Base-by-base conservation (phyloP, 1,139 yeast genomes). In the Yamadazyma pseudoaaseri region DNA sequence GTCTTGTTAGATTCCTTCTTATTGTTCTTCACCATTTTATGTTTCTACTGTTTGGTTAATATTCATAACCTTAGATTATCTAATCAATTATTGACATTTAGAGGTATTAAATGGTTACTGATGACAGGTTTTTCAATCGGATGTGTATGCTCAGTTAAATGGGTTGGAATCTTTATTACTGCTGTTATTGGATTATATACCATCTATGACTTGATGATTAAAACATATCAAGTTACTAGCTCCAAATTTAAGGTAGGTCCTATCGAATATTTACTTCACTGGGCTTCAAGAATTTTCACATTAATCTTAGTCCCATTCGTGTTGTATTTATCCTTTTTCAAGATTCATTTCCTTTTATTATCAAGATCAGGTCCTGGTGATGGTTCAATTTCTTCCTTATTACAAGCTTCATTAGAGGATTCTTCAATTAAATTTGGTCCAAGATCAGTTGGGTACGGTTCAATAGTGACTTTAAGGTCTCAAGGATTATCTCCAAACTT, bases 1-100 rank as follows among this genome's bases (percentile, higher is more conserved):
- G 92, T 94, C 52, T 70, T 94, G 48, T 76, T 94, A 49, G 99
- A 94, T 60, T 90, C 97, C n/a, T 89, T 90, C 92, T 76, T 94
- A 41, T 74, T 84, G 31, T 80, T 82, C 48, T 84, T 84, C 59
- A 82, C 89, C 0, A 76, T 79, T 5, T 65, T 81, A 3, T 74
- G 85, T 6, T 77, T 75, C 49, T 70, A 67, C 36, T 72, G 85
- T 40, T 55, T 82, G 40, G 66, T 75, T 3, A 75, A 79, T 37
- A 41, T 81, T n/a, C 79, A 81, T 51, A 51, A 52, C 5, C 51
- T 76, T 34, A 62, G 77, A 41, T 40, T 54, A 1, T 36, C 48
- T n/a, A 44, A 57, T 33, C 35, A 48, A 9, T 71, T 79, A 32
- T 62, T 80, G 38, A 56, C 76, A 0, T 26, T 33, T 2, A 41